phyloP scores from a whole-genome alignment of 495 filamentous ascomycete species.

The Aspergillus funiculosus region DNA sequence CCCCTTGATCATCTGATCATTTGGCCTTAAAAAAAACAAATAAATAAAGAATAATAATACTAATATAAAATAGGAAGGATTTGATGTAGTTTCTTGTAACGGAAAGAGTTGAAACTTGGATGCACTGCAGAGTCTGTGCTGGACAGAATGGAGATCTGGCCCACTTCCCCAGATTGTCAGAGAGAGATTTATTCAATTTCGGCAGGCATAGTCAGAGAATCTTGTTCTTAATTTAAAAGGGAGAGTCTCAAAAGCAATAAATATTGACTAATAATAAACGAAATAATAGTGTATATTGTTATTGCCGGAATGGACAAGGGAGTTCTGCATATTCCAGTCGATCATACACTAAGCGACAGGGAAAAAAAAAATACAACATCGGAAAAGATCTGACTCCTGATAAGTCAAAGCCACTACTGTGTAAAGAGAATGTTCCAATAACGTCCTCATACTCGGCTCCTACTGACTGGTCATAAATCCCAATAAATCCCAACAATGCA shows the following conservation, averaged over 20 bases:
- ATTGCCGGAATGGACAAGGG: neutral
- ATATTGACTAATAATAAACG: neutral
- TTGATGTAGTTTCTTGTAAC: neutral
- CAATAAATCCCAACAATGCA: slow-evolving; percentile 7
- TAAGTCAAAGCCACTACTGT: no score
- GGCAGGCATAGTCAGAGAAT: neutral
- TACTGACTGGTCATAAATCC: slow-evolving; percentile 12
- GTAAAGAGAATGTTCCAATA: neutral
- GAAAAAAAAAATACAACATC: no score
- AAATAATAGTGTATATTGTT: neutral
- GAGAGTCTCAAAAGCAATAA: neutral
- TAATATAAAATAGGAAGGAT: neutral
- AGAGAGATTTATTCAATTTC: slow-evolving; percentile 8
- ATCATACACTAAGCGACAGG: no score
- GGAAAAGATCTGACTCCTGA: no score
- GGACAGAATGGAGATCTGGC: slow-evolving; percentile 32
- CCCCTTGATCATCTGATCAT: slow-evolving; percentile 4
- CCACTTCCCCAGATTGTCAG: slow-evolving; percentile 43
- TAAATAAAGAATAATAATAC: neutral
- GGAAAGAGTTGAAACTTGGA: neutral
- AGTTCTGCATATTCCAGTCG: neutral
- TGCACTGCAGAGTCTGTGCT: slow-evolving; percentile 34
- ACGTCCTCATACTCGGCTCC: slow-evolving; percentile 1
- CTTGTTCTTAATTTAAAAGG: neutral
- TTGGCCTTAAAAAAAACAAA: no score